Evolutionary conservation across 306 rosid genomes (phyloP), one percentile per base, ranked within the genome.

Genomic region (Sesbania bispinosa): DNA sequence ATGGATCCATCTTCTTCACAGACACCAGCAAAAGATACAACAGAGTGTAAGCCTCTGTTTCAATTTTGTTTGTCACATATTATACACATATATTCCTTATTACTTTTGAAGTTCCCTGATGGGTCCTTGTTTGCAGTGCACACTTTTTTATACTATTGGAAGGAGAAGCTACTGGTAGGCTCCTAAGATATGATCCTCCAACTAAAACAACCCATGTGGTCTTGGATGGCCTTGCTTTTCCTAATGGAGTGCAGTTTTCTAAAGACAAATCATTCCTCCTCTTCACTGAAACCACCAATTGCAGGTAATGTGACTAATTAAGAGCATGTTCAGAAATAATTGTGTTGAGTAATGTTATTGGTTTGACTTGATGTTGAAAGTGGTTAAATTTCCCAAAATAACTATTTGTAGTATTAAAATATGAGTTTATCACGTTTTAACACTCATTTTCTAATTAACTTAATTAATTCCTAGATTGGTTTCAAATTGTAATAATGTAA

Each of bases 91-190:
- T 35, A 35, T 35, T 35, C 11, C 1, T 35, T 35, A 2, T 35
- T 8, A 1, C 0, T 35, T 35, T 35, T 35, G 15, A 10, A 16
- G 46, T 10, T 1, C 10, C 3, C 26, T 47, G 2, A 74, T 38
- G 61, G 29, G 4, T 5, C 14, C 30, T 73, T 26, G 23, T 10
- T 42, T 70, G 71, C 72, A 94, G 96, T 59, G 75, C 80, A 0
- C 97, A 94, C 45, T 79, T 94, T 68, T 82, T 91, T 63, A 87
- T 91, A 45, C 62, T 94, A 58, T 78, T 94, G 77, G 97, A 94
- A 91, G 99, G 97, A 66, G 97, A 94, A 85, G 79, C 96, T n/a
- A 89, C 95, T 0, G 96, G 97, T 6, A 87, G 99, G 83, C 95
- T 91, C 65, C 84, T 87, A 0, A 86, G 97, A 80, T 94, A 90